Evolutionary conservation across 305 asterid species (phyloP), one percentile per base, ranked within the genome.

Genomic region (Solanum hybrid): DNA sequence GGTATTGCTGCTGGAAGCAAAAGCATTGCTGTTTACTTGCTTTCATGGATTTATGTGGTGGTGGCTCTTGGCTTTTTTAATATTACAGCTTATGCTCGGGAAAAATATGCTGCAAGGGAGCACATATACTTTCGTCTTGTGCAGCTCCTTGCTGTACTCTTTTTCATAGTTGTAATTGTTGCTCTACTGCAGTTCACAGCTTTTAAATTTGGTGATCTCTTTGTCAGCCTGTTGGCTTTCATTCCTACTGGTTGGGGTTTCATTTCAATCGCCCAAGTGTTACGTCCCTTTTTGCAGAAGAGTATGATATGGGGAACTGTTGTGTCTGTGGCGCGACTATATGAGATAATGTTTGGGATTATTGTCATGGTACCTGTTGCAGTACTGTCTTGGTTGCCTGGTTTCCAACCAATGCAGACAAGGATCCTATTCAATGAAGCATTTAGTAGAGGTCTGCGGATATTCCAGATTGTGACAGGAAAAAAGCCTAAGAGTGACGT

Each of bases 401-500:
- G 98, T n/a, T 96, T 95, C 93, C 99, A 96, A 90, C 93, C 96
- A 82, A 96, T 96, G 99, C 99, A 96, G 94, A 96, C 99, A 14
- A 94, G 98, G 96, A 96, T 96, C 90, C 95, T 96, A 37, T 96
- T 96, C 94, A 96, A 96, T 88, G 97, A 96, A 76, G 98, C 98
- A 57, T 96, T 96, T 90, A 96, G 99, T 90, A 93, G 98, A 91
- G 99, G 99, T 73, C 91, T 96, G 87, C 98, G 96, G 91, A 96
- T 96, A 89, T 96, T 97, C 92, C 97, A 95, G 93, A 94, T 96
- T 91, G 94, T 96, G 89, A 93, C 97, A 32, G 98, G 99, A 90
- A 96, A 93, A 91, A 90, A 96, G 92, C 93, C 95, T 45, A 96
- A 96, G 93, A 90, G 93, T 72, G 98, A 94, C 61, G 81, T 91